Evolutionary conservation across 2,329 filamentous ascomycete species (phyloP).

Genomic region (Hymenoscyphus albidus): DNA sequence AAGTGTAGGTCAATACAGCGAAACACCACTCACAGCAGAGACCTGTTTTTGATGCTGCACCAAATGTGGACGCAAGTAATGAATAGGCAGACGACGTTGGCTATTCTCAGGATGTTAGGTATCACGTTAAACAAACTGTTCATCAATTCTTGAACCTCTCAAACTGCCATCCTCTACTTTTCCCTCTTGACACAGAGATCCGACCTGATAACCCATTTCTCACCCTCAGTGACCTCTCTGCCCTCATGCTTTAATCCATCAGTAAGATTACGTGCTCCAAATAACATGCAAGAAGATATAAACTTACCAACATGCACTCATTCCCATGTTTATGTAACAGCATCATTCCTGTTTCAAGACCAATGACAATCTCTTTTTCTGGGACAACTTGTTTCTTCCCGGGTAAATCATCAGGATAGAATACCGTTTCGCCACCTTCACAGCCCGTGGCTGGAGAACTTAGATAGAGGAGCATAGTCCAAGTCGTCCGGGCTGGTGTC

Average conservation of each 20-base stretch:
- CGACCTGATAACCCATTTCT: slow-evolving; percentile 88
- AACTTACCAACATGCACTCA: slow-evolving; percentile 72
- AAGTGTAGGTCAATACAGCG: too few species aligned
- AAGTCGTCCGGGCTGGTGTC: slow-evolving; percentile 70
- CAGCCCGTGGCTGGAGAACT: slow-evolving; percentile 73
- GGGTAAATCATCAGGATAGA: slow-evolving; percentile 68
- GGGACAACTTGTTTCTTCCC: slow-evolving; percentile 38
- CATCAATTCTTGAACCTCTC: not conserved
- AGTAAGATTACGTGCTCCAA: not conserved
- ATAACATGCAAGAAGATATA: not conserved
- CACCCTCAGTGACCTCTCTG: slow-evolving; percentile 69
- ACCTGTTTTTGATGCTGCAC: too few species aligned
- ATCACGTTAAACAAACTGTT: too few species aligned
- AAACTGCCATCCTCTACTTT: slow-evolving; percentile 11
- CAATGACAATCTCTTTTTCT: slow-evolving; percentile 64
- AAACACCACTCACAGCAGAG: too few species aligned
- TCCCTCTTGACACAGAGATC: slow-evolving; percentile 67
- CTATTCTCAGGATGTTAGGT: too few species aligned
- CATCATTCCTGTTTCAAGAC: slow-evolving; percentile 77
- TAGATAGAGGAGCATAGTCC: slow-evolving; percentile 86
- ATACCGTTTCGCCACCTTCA: slow-evolving; percentile 83
- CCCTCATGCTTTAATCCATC: slow-evolving; percentile 64
- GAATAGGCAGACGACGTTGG: too few species aligned
- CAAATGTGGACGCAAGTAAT: too few species aligned
- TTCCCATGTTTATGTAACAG: slow-evolving; percentile 85